These are phyloP conservation scores for Didymella lethalis DNA, from an alignment of 2,329 filamentous ascomycete genomes.

Conservation along the genomic window DNA sequence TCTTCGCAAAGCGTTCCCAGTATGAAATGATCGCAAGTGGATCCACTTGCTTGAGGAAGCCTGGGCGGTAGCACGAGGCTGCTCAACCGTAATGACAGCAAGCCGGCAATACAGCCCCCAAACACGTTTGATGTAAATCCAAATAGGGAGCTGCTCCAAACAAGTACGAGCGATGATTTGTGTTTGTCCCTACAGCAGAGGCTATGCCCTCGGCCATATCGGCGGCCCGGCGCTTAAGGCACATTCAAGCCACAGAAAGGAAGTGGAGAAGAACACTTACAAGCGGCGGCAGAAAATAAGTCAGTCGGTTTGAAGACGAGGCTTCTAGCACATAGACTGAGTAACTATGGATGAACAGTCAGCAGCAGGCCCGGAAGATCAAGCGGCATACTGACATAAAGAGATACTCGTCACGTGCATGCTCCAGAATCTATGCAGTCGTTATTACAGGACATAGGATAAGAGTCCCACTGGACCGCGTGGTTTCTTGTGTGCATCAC, in stretches of 20 bases:
- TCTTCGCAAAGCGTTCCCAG: slow-evolving; percentile 3
- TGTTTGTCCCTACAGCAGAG: slow-evolving; percentile 27
- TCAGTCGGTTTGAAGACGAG: slow-evolving; percentile 57
- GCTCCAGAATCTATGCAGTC: slow-evolving; percentile 62
- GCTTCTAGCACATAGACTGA: slow-evolving; percentile 64
- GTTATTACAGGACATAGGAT: slow-evolving; percentile 25
- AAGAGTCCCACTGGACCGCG: neutral
- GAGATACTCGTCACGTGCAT: slow-evolving; percentile 77
- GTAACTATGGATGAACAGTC: slow-evolving; percentile 62
- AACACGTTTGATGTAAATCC: slow-evolving; percentile 5
- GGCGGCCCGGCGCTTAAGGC: slow-evolving; percentile 46
- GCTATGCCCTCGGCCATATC: slow-evolving; percentile 42
- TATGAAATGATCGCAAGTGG: neutral
- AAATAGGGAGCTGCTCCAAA: slow-evolving; percentile 6
- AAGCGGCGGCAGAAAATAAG: slow-evolving; percentile 58
- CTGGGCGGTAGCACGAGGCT: slow-evolving; percentile 39
- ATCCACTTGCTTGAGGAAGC: slow-evolving; percentile 25
- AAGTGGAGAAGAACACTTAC: slow-evolving; percentile 46
- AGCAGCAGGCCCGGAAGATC: slow-evolving; percentile 40
- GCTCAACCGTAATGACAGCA: slow-evolving; percentile 21
- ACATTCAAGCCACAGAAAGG: slow-evolving; percentile 39
- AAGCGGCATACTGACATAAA: slow-evolving; percentile 67
- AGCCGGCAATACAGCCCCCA: slow-evolving; percentile 9
- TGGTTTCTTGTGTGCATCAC: neutral
- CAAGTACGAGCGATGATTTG: slow-evolving; percentile 30